phyloP scores from a whole-genome alignment of 1,284 basidiomycete genomes.

The Golubevia sp. region DNA sequence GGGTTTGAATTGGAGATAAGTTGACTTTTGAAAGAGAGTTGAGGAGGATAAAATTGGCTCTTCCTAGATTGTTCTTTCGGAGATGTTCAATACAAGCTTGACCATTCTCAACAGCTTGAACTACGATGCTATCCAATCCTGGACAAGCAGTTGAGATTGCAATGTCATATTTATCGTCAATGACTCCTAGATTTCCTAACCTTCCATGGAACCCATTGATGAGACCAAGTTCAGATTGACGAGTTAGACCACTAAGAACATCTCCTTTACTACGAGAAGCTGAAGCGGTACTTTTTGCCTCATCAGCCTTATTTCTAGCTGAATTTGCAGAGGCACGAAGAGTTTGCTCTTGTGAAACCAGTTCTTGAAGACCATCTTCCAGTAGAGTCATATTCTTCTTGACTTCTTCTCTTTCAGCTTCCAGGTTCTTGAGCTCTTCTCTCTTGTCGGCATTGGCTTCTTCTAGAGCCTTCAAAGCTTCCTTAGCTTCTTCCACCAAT shows the following conservation, averaged over 20 bases:
- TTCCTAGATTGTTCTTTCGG: conserved; percentile 55
- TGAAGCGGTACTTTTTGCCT: conserved; percentile 36
- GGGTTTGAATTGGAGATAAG: conserved; percentile 42
- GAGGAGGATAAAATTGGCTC: conserved; percentile 57
- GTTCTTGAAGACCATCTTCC: conserved; percentile 9
- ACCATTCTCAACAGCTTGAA: conserved; percentile 52
- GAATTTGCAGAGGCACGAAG: conserved; percentile 29
- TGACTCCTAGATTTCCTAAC: conserved; percentile 56
- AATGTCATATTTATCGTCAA: conserved; percentile 59
- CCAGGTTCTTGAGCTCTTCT: conserved; percentile 32
- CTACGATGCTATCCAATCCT: conserved; percentile 57
- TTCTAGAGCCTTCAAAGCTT: conserved; percentile 27
- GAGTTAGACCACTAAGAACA: conserved; percentile 46
- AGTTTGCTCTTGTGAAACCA: conserved; percentile 35
- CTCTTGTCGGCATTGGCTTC: conserved; percentile 34
- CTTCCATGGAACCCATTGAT: conserved; percentile 58
- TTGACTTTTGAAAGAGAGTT: conserved; percentile 16
- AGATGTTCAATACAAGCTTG: conserved; percentile 61
- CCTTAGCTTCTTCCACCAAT: conserved; percentile 36
- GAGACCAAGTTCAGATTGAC: conserved; percentile 58
- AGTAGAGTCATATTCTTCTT: conserved; percentile 15
- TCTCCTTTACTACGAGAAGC: conserved; percentile 45
- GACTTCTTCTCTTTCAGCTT: conserved; percentile 30
- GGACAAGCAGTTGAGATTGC: conserved; percentile 60
- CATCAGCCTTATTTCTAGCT: conserved; percentile 51